phyloP scores from a whole-genome alignment of 495 filamentous ascomycete genomes.

The Venustampulla echinocandica region DNA sequence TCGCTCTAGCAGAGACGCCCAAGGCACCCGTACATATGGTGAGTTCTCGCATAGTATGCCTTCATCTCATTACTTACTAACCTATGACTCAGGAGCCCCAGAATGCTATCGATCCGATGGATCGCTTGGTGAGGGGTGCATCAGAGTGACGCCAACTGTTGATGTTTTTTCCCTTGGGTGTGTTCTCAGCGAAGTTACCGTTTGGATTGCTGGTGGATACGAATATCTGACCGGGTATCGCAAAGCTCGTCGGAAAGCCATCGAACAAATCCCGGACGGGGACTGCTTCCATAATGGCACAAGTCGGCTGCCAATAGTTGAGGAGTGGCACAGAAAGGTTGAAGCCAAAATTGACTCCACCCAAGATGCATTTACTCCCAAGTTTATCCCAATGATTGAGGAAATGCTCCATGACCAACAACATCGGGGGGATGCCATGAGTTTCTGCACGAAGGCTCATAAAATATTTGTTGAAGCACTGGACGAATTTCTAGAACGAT shows the following conservation, averaged over 20 bases:
- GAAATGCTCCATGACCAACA: slow-evolving; percentile 6
- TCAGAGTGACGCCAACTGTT: slow-evolving; percentile 11
- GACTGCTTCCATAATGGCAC: slow-evolving; percentile 37
- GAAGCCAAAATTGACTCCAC: background rate
- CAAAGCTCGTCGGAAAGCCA: slow-evolving; percentile 23
- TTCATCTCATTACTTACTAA: slow-evolving; percentile 2
- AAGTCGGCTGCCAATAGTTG: slow-evolving; percentile 24
- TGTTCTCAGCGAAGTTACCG: slow-evolving; percentile 33
- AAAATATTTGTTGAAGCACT: slow-evolving; percentile 1
- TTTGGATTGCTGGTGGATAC: slow-evolving; percentile 29
- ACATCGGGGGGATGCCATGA: slow-evolving; percentile 1
- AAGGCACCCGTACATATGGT: slow-evolving; percentile 31
- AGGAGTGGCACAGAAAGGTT: slow-evolving; percentile 8
- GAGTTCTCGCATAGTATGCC: slow-evolving; percentile 5
- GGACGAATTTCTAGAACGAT: background rate
- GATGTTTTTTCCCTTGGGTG: slow-evolving; percentile 40
- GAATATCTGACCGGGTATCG: slow-evolving; percentile 27
- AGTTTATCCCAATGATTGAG: slow-evolving; percentile 7
- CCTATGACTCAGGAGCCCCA: slow-evolving; percentile 25
- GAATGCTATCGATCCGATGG: slow-evolving; percentile 27
- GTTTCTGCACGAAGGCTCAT: slow-evolving; percentile 4
- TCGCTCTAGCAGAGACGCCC: slow-evolving; percentile 22
- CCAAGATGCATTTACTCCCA: slow-evolving; percentile 2
- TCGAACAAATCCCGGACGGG: slow-evolving; percentile 8
- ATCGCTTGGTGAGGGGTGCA: slow-evolving; percentile 3